These are phyloP conservation scores for Tirmania nivea DNA, from an alignment of 495 filamentous ascomycete species.

Conservation along the genomic window DNA sequence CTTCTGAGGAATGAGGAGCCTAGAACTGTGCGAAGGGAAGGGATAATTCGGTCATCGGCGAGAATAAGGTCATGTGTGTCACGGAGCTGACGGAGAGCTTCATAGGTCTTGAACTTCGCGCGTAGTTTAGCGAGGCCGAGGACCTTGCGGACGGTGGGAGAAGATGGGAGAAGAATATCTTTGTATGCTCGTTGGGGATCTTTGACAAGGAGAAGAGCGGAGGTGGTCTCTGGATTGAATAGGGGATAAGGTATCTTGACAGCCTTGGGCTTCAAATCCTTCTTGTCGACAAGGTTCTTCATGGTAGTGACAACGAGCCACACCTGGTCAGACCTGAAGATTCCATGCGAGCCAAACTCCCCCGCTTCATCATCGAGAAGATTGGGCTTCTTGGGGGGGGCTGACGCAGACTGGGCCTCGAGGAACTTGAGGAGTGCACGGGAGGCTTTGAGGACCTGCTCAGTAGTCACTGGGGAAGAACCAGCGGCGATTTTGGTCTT, in stretches of 20 bases:
- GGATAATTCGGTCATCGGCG: slow-evolving; percentile 62
- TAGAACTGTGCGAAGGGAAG: slow-evolving; percentile 48
- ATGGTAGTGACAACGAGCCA: slow-evolving; percentile 82
- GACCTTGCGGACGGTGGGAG: slow-evolving; percentile 53
- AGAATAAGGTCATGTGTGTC: slow-evolving; percentile 74
- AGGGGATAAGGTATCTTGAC: slow-evolving; percentile 46
- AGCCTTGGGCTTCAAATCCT: slow-evolving; percentile 48
- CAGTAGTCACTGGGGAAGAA: neutral
- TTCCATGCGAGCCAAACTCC: slow-evolving; percentile 27
- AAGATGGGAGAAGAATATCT: slow-evolving; percentile 63
- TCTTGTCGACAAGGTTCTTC: slow-evolving; percentile 56
- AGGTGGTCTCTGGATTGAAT: slow-evolving; percentile 36
- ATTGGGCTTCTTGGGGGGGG: slow-evolving; percentile 33
- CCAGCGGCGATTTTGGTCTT: neutral
- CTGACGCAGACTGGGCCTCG: neutral
- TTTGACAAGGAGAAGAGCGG: slow-evolving; percentile 62
- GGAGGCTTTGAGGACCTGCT: neutral
- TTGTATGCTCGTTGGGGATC: slow-evolving; percentile 82
- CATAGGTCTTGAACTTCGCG: slow-evolving; percentile 66
- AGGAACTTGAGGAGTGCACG: neutral
- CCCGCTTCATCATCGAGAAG: slow-evolving; percentile 47
- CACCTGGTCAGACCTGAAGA: slow-evolving; percentile 18
- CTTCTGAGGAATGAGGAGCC: slow-evolving; percentile 73
- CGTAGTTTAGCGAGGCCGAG: slow-evolving; percentile 67
- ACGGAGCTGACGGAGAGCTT: slow-evolving; percentile 63